Base-by-base conservation (phyloP, 257 asterid genomes). In the Salvia splendens region DNA sequence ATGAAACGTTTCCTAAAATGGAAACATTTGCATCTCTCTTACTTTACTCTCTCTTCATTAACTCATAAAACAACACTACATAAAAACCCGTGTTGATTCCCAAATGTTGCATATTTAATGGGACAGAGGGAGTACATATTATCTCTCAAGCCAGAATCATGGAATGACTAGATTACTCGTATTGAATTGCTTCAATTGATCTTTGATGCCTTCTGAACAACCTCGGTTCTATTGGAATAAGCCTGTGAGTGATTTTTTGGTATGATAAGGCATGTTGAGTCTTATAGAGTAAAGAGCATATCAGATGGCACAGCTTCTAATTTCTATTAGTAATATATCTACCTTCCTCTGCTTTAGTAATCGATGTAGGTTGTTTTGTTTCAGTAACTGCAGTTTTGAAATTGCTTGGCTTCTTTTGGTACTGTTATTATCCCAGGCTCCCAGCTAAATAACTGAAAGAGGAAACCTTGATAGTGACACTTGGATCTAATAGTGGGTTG, bases 351-450 rank as follows among this genome's bases (percentile, higher is more conserved):
- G 5, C 15, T 14, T 6, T 38, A 12, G 12, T 30, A 9, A 24
- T 48, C 32, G 6, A 35, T 52, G 24, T 41, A 10, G 67, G 70
- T 8, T 58, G 33, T 57, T 20, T 65, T 67, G 33, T 42, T 61
- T 69, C 68, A 35, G 42, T 8, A 5, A 8, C 12, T 47, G 38
- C 12, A 14, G 60, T 35, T 65, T 14, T 16, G 61, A 12, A 11
- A 9, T 61, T 15, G 15, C n/a, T 65, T 65, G 12, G 3, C 73
- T 36, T 64, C 65, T 64, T 51, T 42, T 10, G 33, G 15, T 41
- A 35, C 50, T 30, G 33, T 8, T 40, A 38, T 14, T n/a, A 17
- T 24, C 57, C 45, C 45, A 56, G 9, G 36, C 28, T 24, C 57
- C 45, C 45, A 56, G 9, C 47, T 20, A 52, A 47, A 14, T 42